Evolutionary conservation across 768 basidiomycete genomes (phyloP).

Genomic region (Xerocomellus dryophilus): DNA sequence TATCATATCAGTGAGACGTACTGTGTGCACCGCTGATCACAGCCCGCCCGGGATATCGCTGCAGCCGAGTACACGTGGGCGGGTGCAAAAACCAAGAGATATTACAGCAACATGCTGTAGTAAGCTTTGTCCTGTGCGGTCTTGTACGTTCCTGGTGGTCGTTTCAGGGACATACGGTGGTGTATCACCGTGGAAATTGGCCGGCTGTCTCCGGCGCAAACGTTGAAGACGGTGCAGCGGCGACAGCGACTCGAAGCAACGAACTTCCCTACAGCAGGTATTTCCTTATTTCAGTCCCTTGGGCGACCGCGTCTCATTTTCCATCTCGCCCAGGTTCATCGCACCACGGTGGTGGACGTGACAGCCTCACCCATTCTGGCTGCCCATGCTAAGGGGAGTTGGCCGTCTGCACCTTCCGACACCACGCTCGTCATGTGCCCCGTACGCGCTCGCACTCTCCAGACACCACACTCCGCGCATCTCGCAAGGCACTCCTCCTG

Average conservation of each 20-base stretch:
- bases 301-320: neutral
- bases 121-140: neutral
- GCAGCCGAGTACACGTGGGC: neutral
- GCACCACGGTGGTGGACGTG: slow-evolving; percentile 38
- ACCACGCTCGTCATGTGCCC: slow-evolving; percentile 24
- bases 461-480: slow-evolving; percentile 2
- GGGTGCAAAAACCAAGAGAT: neutral
- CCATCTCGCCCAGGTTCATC: slow-evolving; percentile 6
- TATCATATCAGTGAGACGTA: slow-evolving; percentile 4
- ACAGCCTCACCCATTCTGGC: slow-evolving; percentile 40
- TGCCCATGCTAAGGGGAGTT: slow-evolving; percentile 74
- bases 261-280: slow-evolving; percentile 7
- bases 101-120: slow-evolving; percentile 5
- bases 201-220: slow-evolving; percentile 14
- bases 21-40: slow-evolving; percentile 18
- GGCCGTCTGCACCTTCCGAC: slow-evolving; percentile 34
- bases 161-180: too few relatives aligned
- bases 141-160: neutral
- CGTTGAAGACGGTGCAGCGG: neutral
- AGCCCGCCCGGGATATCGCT: slow-evolving; percentile 8
- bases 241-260: too few relatives aligned
- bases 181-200: slow-evolving; percentile 8
- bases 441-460: slow-evolving; percentile 17
- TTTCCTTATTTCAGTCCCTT: neutral
- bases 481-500: neutral